Evolutionary conservation across 768 basidiomycete genomes (phyloP).

Genomic region (Hortiboletus flavorubellus): DNA sequence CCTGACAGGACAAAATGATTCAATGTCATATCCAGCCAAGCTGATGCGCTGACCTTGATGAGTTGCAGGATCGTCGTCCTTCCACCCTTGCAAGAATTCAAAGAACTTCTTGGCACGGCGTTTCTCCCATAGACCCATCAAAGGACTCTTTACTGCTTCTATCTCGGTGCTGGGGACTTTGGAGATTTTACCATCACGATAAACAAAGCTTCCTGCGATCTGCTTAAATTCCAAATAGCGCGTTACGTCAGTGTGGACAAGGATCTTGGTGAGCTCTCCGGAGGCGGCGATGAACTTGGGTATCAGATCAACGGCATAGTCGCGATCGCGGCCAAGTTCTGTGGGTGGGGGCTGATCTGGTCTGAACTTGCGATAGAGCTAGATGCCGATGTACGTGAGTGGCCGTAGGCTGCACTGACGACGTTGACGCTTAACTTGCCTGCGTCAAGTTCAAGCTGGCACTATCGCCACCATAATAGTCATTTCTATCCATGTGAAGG

Average conservation of each 20-base stretch:
- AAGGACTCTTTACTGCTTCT: conserved; percentile 90
- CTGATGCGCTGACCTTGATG: conserved; percentile 73
- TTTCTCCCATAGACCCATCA: conserved; percentile 99
- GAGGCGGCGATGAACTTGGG: conserved; percentile 99
- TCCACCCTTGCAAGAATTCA: conserved; percentile 93
- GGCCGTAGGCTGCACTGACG: not conserved
- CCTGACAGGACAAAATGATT: conserved; percentile 42
- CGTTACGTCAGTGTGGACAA: conserved; percentile 98
- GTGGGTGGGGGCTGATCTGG: conserved; percentile 68
- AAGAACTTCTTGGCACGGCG: conserved; percentile 98
- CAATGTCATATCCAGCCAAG: not conserved
- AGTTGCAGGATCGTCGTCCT: conserved; percentile 90
- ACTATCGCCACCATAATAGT: conserved; percentile 98
- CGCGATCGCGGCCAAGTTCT: conserved; percentile 92
- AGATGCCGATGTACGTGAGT: conserved; percentile 23
- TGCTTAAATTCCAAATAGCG: conserved; percentile 99
- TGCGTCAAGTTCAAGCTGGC: conserved; percentile 97
- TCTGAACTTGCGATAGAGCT: conserved; percentile 97
- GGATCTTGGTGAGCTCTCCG: conserved; percentile 95
- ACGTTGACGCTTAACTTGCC: conserved; percentile 44
- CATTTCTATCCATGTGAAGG: conserved; percentile 97
- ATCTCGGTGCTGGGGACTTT: conserved; percentile 98
- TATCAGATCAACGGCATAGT: conserved; percentile 96
- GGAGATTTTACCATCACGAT: conserved; percentile 93
- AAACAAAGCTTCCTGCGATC: conserved; percentile 97